Percentiles rank a stretch among this genome's conserved stretches.
Evolutionary conservation across 495 filamentous ascomycete genomes (phyloP).

Genomic region (Apiosordaria backusii): DNA sequence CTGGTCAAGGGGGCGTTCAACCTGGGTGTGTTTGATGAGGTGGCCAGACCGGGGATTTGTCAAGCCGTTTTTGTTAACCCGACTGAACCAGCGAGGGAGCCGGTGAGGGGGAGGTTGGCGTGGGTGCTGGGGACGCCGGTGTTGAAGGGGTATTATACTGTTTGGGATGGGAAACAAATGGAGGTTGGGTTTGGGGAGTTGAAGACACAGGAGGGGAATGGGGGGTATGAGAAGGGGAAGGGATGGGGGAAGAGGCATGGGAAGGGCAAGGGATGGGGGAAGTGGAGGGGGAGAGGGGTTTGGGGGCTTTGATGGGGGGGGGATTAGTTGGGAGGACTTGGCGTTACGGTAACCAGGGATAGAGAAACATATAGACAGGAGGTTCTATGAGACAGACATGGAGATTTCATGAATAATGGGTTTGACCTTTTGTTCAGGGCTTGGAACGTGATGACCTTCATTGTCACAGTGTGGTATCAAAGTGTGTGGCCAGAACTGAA

Average conservation of each 20-base stretch:
- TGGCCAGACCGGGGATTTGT: conserved; percentile 22
- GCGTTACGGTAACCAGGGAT: too few relatives aligned
- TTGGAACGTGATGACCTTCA: too few relatives aligned
- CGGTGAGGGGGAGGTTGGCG: conserved; percentile 14
- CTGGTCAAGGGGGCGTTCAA: conserved; percentile 22
- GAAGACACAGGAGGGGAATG: background rate
- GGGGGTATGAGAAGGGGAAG: background rate
- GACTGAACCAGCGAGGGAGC: conserved; percentile 13
- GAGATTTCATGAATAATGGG: too few relatives aligned
- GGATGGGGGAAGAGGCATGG: background rate
- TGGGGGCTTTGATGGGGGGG: background rate
- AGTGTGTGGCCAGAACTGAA: too few relatives aligned
- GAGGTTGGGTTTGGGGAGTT: conserved; percentile 21
- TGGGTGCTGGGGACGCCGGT: conserved; percentile 26
- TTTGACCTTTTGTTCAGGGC: too few relatives aligned
- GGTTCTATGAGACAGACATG: too few relatives aligned
- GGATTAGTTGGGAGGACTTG: too few relatives aligned
- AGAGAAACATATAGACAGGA: too few relatives aligned
- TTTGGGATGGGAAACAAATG: conserved; percentile 22
- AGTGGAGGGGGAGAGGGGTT: background rate
- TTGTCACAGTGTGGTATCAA: too few relatives aligned
- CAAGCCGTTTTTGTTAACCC: conserved; percentile 24
- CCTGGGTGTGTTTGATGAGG: conserved; percentile 22
- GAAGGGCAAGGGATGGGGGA: background rate
- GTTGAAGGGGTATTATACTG: conserved; percentile 28